Base-by-base conservation (phyloP, 805 yeast species). In the Lipomyces spencermartinsiae region DNA sequence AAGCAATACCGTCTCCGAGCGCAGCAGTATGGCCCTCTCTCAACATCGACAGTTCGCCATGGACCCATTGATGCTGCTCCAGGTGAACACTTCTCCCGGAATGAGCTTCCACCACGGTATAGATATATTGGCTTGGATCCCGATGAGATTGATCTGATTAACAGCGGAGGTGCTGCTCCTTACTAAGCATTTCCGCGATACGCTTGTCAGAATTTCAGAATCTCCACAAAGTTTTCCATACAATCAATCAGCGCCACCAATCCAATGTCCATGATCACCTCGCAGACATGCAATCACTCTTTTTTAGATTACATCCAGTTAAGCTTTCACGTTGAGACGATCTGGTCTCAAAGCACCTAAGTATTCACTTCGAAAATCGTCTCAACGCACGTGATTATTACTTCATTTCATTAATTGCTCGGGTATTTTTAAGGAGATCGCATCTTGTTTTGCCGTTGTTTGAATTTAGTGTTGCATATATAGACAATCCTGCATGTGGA, bases 121-220 rank as follows among this genome's bases (percentile, higher is more conserved):
- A 88, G 89, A 79, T 90, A 89, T 77, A 81, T 83, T 55, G 80
- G 83, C 0, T 83, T 91, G 33, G 88, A 86, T 55, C 91, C 86
- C 22, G 64, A 73, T 16, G 99, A 94, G 79, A 87, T 90, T 34
- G 97, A 91, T 10, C 85, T 86, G 71, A 86, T 94, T 73, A 85
- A 87, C 73, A 83, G 85, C 63, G 99, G 98, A 65, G 98, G 97
- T 73, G 97, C 97, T 46, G 4, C 56, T 53, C 7, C 56, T 53
- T 53, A 53, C 34, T 53, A 53, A 53, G 31, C 34, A 31, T 53
- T 53, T 53, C 22, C 31, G 56, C n/a, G 29, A 10, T n/a, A n/a
- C n/a, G n/a, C n/a, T n/a, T n/a, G n/a, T n/a, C n/a, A n/a, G n/a
- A n/a, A n/a, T n/a, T n/a, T n/a, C n/a, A n/a, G n/a, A n/a, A n/a